These are phyloP conservation scores for Apostasia ramifera DNA, from an alignment of 106 monocot species.

Conservation along the genomic window DNA sequence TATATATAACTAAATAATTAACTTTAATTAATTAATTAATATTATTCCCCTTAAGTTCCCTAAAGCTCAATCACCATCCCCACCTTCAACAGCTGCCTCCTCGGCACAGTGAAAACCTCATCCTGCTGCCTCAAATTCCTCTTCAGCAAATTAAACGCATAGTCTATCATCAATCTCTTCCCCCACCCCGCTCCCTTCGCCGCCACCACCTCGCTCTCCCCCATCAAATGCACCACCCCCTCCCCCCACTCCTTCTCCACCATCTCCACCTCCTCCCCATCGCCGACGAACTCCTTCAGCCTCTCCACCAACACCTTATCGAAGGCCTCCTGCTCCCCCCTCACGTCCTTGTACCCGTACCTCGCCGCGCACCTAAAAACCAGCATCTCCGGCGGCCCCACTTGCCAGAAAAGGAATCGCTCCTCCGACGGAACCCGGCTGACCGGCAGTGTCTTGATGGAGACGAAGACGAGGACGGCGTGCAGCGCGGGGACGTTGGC, in stretches of 20 bases:
- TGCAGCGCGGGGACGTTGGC: constrained; percentile 30
- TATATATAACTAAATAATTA: too few relatives aligned
- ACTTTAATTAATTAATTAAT: too few relatives aligned
- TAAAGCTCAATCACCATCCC: constrained; percentile 34
- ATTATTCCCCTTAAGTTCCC: neutral
- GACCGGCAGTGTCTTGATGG: constrained; percentile 32
- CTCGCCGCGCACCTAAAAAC: constrained; percentile 32
- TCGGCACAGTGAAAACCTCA: constrained; percentile 26
- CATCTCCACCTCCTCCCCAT: too few relatives aligned
- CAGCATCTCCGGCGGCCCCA: neutral
- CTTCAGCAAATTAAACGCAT: constrained; percentile 27
- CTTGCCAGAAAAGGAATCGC: constrained; percentile 28
- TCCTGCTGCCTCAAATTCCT: constrained; percentile 29
- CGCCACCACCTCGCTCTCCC: too few relatives aligned
- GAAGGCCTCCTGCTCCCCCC: constrained; percentile 13
- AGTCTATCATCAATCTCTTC: constrained; percentile 21
- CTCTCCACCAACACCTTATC: too few relatives aligned
- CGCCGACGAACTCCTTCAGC: too few relatives aligned
- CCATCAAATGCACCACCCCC: too few relatives aligned
- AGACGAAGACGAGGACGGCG: constrained; percentile 36
- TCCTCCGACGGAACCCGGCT: constrained; percentile 18
- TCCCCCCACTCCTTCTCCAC: too few relatives aligned
- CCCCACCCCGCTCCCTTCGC: too few relatives aligned
- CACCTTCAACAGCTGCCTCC: constrained; percentile 24
- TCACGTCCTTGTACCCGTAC: constrained; percentile 37